A percentile compares a stretch with the other conserved stretches of the same genome.
Evolutionary conservation across 495 filamentous ascomycete genomes (phyloP).

Genomic region (Friedmanniomyces endolithicus): DNA sequence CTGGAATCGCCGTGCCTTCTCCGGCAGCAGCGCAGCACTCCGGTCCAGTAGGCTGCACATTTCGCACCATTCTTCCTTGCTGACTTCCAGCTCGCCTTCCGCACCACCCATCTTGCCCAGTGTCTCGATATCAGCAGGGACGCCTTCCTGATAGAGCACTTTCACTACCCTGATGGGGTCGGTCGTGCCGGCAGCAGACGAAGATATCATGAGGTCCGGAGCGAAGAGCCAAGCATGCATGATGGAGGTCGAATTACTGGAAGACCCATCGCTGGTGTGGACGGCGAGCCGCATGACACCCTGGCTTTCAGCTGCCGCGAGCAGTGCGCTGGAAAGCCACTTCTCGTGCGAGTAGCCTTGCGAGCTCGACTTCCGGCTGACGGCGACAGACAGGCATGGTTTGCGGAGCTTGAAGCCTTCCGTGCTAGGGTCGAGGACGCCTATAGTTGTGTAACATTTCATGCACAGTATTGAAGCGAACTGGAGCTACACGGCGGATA

Average conservation of each 20-base stretch:
- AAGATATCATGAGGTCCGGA: conserved; percentile 26
- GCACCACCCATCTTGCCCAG: background rate
- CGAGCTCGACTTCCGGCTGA: background rate
- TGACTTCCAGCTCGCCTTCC: conserved; percentile 19
- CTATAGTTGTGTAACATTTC: background rate
- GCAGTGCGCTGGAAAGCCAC: conserved; percentile 28
- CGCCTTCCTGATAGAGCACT: conserved; percentile 21
- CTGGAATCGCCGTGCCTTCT: conserved; percentile 22
- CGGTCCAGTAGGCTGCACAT: conserved; percentile 15
- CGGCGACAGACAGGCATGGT: conserved; percentile 12
- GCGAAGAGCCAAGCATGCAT: conserved; percentile 29
- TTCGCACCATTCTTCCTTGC: conserved; percentile 11
- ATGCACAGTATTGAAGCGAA: background rate
- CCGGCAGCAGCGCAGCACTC: conserved; percentile 21
- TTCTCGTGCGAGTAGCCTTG: conserved; percentile 21
- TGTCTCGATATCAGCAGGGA: background rate
- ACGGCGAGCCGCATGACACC: conserved; percentile 27
- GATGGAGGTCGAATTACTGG: background rate
- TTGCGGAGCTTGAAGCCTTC: conserved; percentile 22
- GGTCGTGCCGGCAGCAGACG: conserved; percentile 16
- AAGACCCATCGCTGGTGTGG: background rate
- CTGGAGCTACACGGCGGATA: background rate
- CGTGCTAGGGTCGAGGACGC: conserved; percentile 7
- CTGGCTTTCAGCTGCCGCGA: conserved; percentile 24
- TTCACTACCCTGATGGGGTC: conserved; percentile 27